These are phyloP conservation scores for Asterella californica DNA, from an alignment of 225 moss, liverwort and hornwort genomes.

Conservation along the genomic window DNA sequence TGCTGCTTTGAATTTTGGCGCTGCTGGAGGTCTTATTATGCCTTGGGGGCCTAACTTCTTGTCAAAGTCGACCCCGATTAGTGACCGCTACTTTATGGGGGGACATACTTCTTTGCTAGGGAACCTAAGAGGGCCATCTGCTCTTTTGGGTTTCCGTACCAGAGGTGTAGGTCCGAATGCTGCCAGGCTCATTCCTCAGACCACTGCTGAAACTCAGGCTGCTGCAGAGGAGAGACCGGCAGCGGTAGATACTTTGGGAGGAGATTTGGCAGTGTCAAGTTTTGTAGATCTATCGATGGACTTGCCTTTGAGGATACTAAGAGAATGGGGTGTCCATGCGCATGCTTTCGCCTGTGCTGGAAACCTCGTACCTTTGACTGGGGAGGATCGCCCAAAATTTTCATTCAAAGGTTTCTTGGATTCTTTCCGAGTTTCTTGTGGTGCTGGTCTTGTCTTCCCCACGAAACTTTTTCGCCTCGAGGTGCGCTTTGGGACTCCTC, in stretches of 20 bases:
- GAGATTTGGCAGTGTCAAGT: conserved; percentile 86
- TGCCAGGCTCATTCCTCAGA: conserved; percentile 48
- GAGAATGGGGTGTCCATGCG: conserved; percentile 83
- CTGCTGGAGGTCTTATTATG: conserved; percentile 79
- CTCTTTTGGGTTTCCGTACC: conserved; percentile 91
- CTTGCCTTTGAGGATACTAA: conserved; percentile 64
- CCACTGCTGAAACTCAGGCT: conserved; percentile 11
- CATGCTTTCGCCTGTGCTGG: conserved; percentile 92
- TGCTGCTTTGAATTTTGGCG: conserved; percentile 87
- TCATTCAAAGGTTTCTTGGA: conserved; percentile 60
- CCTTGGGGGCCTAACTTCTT: conserved; percentile 86
- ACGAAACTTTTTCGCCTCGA: conserved; percentile 97
- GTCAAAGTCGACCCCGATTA: conserved; percentile 73
- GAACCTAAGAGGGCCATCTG: conserved; percentile 89
- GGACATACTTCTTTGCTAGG: conserved; percentile 96
- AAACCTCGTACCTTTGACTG: conserved; percentile 82
- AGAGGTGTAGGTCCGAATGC: conserved; percentile 97
- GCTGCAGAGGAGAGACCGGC: conserved; percentile 26
- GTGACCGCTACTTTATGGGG: conserved; percentile 98
- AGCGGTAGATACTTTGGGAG: conserved; percentile 75
- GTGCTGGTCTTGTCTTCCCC: conserved; percentile 91
- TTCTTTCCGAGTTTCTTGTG: conserved; percentile 81
- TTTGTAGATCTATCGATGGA: conserved; percentile 97
- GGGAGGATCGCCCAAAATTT: conserved; percentile 48
- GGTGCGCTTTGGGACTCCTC: conserved; percentile 36